A percentile compares a stretch with the other conserved stretches of the same genome.
These are phyloP conservation scores for Misopates orontium DNA, from an alignment of 257 asterid genomes.

Conservation along the genomic window DNA sequence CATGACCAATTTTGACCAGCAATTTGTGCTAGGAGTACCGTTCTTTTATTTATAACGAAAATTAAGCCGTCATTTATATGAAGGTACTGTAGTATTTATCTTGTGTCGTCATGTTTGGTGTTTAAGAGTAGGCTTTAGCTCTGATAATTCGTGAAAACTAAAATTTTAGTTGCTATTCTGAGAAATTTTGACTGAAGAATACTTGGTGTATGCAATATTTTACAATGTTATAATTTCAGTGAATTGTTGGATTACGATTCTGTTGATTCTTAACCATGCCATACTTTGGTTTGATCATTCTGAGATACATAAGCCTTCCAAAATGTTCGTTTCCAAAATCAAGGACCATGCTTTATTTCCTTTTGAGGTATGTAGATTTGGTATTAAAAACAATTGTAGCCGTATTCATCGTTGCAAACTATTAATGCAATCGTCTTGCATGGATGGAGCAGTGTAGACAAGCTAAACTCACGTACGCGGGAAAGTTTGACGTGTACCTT, in stretches of 20 bases:
- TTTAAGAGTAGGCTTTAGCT: no score
- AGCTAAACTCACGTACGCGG: conserved; percentile 77
- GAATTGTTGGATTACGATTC: conserved; percentile 19
- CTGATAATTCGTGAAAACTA: not conserved
- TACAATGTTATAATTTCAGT: not conserved
- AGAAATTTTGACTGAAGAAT: no score
- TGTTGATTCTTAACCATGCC: conserved; percentile 65
- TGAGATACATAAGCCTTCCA: conserved; percentile 67
- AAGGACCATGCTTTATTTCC: conserved; percentile 72
- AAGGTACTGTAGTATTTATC: no score
- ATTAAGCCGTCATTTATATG: no score
- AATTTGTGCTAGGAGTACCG: no score
- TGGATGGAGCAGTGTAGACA: conserved; percentile 81
- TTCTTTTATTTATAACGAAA: no score
- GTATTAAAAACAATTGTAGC: not conserved
- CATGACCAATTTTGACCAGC: no score
- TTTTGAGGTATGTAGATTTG: conserved; percentile 57
- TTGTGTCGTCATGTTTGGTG: no score
- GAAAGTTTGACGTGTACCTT: conserved; percentile 65
- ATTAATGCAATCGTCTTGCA: conserved; percentile 17
- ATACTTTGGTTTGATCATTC: conserved; percentile 76
- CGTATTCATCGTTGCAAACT: not conserved
- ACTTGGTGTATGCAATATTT: conserved; percentile 2
- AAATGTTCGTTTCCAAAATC: conserved; percentile 30
- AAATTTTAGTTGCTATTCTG: no score